phyloP scores from a whole-genome alignment of 768 basidiomycete genomes.

The Mycena vulgaris region DNA sequence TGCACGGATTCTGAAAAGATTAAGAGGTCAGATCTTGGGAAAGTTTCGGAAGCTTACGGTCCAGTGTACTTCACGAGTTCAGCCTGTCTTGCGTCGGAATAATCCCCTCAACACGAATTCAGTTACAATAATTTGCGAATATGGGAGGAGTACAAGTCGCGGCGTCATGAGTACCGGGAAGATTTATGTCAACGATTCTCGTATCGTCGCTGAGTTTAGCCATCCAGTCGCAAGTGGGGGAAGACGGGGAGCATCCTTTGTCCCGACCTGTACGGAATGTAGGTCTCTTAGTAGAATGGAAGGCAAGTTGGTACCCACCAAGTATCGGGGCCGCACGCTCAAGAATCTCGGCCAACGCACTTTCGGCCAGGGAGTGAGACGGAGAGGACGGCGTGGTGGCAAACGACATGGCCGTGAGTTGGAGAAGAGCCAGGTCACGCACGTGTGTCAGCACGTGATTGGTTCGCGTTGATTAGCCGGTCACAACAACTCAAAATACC shows the following conservation, averaged over 20 bases:
- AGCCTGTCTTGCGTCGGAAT: constrained; percentile 56
- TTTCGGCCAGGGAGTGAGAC: constrained; percentile 34
- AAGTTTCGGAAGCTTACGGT: constrained; percentile 48
- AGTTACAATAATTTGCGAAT: background rate
- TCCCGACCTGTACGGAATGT: constrained; percentile 37
- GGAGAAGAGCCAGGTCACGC: too few relatives aligned
- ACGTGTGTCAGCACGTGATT: too few relatives aligned
- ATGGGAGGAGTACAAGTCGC: constrained; percentile 55
- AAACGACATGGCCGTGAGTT: too few relatives aligned
- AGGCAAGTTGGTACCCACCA: constrained; percentile 34
- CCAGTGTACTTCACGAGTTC: constrained; percentile 61
- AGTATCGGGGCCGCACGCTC: constrained; percentile 51
- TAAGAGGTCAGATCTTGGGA: too few relatives aligned
- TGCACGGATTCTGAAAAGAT: constrained; percentile 7
- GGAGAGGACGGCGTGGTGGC: too few relatives aligned
- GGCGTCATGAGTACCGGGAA: constrained; percentile 69
- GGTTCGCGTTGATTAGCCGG: too few relatives aligned
- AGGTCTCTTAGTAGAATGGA: background rate
- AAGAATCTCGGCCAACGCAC: constrained; percentile 48
- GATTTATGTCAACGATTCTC: constrained; percentile 62
- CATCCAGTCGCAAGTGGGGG: constrained; percentile 64
- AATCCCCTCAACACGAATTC: background rate
- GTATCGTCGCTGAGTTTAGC: constrained; percentile 58
- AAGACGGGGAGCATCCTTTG: constrained; percentile 49
- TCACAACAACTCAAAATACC: too few relatives aligned